Evolutionary conservation across 2,329 filamentous ascomycete species (phyloP), one percentile per base, ranked within the genome.

Genomic region (Cladophialophora psammophila): DNA sequence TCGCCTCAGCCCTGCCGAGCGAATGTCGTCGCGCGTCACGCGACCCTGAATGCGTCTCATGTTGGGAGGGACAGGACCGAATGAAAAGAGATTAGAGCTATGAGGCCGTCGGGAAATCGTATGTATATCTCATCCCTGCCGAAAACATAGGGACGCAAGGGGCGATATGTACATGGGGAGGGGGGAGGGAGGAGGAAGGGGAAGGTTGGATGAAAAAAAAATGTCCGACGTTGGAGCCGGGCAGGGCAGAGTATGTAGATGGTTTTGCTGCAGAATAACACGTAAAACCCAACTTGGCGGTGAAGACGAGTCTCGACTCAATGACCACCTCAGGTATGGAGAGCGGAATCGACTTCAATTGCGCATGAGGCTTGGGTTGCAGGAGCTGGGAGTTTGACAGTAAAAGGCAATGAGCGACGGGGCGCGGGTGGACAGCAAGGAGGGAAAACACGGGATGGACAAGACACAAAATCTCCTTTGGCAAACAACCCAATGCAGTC

Each of bases 1-100:
- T 56, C 71, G 63, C 56, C 70, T 73, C 64, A 74, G 65, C n/a
- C 70, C 70, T 52, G 72, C 72, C 60, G 70, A 70, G 53, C 68
- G 63, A 20, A 73, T 67, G 42, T 72, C 70, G 13, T 73, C 69
- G 26, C 67, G 63, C 45, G 71, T 72, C 53, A 72, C 66, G 31
- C 71, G 69, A 60, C 72, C 70, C 53, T 70, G 68, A 31, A 65
- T 52, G 42, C 70, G 68, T 58, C 66, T 65, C 68, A 69, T 72
- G 54, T 34, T 67, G 20, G 53, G 48, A 63, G 26, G 38, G 42
- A 56, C 7, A 32, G 31, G 34, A 15, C 10, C 63, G 53, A n/a
- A 52, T 34, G n/a, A 38, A 31, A 32, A 58, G 45, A 12, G 36
- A 50, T 57, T 60, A 45, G 35, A 48, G 26, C 56, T 65, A 67